Conservation (phyloP, 768 basidiomycete genomes). For the Strobilomyces confusus region DNA sequence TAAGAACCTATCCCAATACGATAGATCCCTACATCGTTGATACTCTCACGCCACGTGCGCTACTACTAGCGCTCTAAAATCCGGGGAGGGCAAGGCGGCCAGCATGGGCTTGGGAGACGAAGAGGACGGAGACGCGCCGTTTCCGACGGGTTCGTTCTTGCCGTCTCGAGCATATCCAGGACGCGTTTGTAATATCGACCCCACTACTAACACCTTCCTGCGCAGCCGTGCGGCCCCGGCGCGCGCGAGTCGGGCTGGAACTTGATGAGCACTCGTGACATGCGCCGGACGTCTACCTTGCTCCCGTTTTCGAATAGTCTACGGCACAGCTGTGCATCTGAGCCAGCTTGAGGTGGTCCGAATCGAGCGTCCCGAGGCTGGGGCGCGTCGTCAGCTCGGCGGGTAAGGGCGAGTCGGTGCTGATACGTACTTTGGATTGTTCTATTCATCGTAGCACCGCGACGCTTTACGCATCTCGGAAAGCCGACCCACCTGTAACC, state of each 20-base stretch:
- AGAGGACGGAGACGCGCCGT: conserved; percentile 57
- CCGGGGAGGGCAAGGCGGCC: conserved; percentile 65
- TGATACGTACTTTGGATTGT: conserved; percentile 56
- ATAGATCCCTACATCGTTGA: no score
- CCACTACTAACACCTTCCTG: conserved; percentile 73
- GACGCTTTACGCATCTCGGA: background rate
- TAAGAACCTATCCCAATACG: no score
- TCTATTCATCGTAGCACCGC: conserved; percentile 38
- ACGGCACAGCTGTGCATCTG: conserved; percentile 60
- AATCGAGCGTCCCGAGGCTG: conserved; percentile 61
- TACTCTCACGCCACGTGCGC: no score
- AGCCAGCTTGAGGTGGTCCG: conserved; percentile 31
- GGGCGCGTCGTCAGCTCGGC: conserved; percentile 2
- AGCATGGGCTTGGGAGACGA: conserved; percentile 46
- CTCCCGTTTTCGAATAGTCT: conserved; percentile 80
- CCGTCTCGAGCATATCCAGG: conserved; percentile 84
- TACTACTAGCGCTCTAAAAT: no score
- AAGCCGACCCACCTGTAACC: conserved; percentile 54
- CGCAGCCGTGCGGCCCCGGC: conserved; percentile 50
- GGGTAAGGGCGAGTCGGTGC: background rate
- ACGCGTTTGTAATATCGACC: conserved; percentile 80
- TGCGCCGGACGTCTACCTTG: conserved; percentile 49
- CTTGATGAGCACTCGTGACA: conserved; percentile 56
- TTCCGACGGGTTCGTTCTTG: conserved; percentile 72
- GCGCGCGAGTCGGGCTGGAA: conserved; percentile 69